A percentile compares a stretch with the other conserved stretches of the same genome.
Evolutionary conservation across 495 filamentous ascomycete species (phyloP).

Genomic region (Neurospora sp.): DNA sequence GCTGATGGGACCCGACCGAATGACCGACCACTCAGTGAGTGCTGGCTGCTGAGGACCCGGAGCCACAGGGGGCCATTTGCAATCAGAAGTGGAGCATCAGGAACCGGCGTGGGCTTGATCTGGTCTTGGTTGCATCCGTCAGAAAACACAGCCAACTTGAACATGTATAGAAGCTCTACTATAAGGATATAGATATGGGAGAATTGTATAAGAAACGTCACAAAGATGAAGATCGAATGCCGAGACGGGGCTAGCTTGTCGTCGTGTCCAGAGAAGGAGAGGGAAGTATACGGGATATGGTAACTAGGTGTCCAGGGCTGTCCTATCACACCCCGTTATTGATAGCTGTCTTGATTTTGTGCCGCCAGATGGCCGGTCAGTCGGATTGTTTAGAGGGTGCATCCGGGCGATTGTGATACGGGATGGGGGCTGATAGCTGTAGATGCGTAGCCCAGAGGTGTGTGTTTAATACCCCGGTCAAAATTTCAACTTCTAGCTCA

Average conservation of each 20-base stretch:
- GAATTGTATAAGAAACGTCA: not conserved
- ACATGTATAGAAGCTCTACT: not conserved
- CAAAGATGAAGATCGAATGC: not conserved
- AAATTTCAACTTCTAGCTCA: not conserved
- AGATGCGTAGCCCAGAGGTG: not conserved
- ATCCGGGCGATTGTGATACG: conserved; percentile 9
- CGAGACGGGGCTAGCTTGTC: not conserved
- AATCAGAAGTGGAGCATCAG: conserved; percentile 19
- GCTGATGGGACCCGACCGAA: not conserved
- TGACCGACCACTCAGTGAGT: not conserved
- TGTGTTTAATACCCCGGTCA: not conserved
- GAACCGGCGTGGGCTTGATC: conserved; percentile 2
- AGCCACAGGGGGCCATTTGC: conserved; percentile 9
- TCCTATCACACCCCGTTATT: not conserved
- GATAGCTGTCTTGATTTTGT: not conserved
- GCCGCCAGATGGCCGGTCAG: not conserved
- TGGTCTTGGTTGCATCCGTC: not conserved
- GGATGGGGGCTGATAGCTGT: conserved; percentile 12
- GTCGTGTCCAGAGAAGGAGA: not conserved
- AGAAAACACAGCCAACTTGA: not conserved
- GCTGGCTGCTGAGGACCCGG: not conserved
- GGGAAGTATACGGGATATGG: not conserved
- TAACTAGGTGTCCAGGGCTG: not conserved
- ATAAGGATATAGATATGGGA: not conserved
- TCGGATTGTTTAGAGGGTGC: not conserved